phyloP scores from a whole-genome alignment of 1,139 yeast species.

The Saccharomyces pastorianus region DNA sequence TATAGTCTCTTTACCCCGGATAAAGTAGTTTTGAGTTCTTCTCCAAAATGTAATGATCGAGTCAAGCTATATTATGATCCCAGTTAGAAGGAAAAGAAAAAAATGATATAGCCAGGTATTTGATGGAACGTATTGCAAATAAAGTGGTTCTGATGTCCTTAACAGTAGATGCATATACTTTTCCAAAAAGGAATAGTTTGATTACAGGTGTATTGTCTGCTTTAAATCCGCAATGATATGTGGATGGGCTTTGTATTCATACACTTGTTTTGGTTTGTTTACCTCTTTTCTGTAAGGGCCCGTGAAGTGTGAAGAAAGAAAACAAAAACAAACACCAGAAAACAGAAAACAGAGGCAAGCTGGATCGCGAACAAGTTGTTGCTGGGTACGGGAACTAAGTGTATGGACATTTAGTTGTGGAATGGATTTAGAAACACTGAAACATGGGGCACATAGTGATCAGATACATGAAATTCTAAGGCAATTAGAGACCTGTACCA shows the following conservation, averaged over 20 bases:
- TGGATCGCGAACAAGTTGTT: neutral
- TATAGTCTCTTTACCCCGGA: neutral
- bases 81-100: neutral
- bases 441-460: neutral
- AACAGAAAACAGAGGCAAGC: neutral
- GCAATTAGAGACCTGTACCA: neutral
- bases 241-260: neutral
- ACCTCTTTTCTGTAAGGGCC: neutral
- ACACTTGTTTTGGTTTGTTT: neutral
- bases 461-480: neutral
- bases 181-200: neutral
- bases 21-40: neutral
- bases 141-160: neutral
- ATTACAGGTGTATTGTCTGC: neutral
- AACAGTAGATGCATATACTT: neutral
- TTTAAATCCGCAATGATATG: neutral
- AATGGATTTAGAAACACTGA: neutral
- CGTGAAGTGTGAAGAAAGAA: neutral
- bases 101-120: neutral
- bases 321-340: conserved; percentile 1
- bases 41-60: neutral
- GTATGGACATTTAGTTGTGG: neutral
- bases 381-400: neutral
- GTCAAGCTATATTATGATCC: neutral
- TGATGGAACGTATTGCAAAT: neutral